Evolutionary conservation across 2,329 filamentous ascomycete species (phyloP).

Genomic region (Spiromastix sp.): DNA sequence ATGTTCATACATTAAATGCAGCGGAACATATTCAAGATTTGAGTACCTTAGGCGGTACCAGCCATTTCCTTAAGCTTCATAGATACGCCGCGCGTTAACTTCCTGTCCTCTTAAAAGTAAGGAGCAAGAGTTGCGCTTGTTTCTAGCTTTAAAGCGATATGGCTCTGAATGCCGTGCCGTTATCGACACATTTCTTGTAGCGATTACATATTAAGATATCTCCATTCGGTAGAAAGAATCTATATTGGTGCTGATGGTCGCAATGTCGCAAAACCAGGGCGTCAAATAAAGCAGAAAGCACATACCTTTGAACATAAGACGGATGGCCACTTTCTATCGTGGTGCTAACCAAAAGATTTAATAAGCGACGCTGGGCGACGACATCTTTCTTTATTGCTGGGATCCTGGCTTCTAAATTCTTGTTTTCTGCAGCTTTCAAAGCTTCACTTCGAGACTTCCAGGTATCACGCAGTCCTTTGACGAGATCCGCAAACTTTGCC

Average conservation of each 20-base stretch:
- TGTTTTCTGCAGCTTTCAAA: conserved; percentile 48
- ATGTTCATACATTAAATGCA: conserved; percentile 4
- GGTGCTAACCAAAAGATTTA: conserved; percentile 40
- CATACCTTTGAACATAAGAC: conserved; percentile 41
- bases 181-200: conserved; percentile 18
- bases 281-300: conserved; percentile 13
- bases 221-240: conserved; percentile 26
- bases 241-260: conserved; percentile 20
- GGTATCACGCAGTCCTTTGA: conserved; percentile 49
- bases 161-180: conserved; percentile 11
- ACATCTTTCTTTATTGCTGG: conserved; percentile 47
- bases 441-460: conserved; percentile 50
- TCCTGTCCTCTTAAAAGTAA: background rate
- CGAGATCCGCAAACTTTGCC: conserved; percentile 48
- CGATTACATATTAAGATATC: conserved; percentile 26
- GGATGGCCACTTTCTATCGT: conserved; percentile 36
- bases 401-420: conserved; percentile 44
- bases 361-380: conserved; percentile 45
- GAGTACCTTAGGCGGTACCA: conserved; percentile 1
- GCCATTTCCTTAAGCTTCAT: conserved; percentile 7
- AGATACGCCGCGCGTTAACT: conserved; percentile 3
- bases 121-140: conserved; percentile 16
- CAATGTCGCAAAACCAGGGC: conserved; percentile 10
- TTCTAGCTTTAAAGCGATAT: conserved; percentile 19
- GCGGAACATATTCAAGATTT: conserved; percentile 2